Evolutionary conservation across 495 filamentous ascomycete genomes (phyloP), one percentile per base, ranked within the genome.

Genomic region (Neohortaea acidophila): DNA sequence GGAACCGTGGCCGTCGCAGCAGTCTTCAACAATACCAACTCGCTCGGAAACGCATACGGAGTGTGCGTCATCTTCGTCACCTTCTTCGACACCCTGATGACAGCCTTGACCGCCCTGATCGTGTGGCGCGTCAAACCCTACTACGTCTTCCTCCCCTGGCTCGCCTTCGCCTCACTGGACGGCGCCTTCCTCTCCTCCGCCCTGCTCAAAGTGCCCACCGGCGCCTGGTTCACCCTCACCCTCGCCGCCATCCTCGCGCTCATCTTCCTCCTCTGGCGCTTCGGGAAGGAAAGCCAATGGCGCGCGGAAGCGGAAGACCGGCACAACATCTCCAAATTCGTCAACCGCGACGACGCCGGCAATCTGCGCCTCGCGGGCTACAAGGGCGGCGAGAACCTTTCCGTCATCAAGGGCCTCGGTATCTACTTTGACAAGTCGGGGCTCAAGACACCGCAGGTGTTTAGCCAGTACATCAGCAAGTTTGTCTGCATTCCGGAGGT

Each of bases 61-160:
- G 72, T 76, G 3, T 83, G 78, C 41, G 78, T 83, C 45, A 77
- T 81, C 37, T 67, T 79, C 29, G 78, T 81, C 11, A 79, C 78
- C 3, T 81, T 81, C 50, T 76, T 83, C 51, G 75, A 75, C 24
- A 83, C 78, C 0, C 71, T 62, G 49, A 70, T 83, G 64, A 70
- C 78, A 3, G 65, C 74, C 0, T 58, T 83, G 2, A 72, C 72
- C 3, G 70, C 75, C 5, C 57, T 81, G 4, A 60, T 81, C 22
- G 71, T 79, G 27, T 82, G 77, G 77, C 63, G 66, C 7, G 45
- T 77, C 26, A 62, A 64, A 12, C 57, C 68, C 2, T 59, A 57
- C 15, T 39, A 77, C n/a, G 69, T 82, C 15, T 20, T 76, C 21
- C 38, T 70, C 4, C 64, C 64, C 12, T 81, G 70, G 62, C 56